phyloP scores from a whole-genome alignment of 768 basidiomycete species.

The Trichaptum fuscoviolaceum region DNA sequence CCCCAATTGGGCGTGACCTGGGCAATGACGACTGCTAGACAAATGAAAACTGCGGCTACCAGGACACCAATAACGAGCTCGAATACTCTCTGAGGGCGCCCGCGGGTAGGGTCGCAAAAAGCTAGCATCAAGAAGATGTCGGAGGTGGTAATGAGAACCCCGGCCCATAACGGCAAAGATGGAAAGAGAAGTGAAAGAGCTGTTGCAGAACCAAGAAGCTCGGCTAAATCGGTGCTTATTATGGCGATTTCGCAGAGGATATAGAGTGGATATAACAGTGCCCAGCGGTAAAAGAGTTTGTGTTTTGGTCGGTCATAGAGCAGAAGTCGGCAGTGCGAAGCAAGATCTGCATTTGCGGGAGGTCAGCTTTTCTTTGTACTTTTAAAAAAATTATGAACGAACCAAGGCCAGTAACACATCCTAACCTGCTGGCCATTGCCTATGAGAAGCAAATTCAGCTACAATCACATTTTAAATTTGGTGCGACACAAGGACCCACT shows the following conservation, averaged over 20 bases:
- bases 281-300: constrained; percentile 31
- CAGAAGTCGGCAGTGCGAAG: constrained; percentile 42
- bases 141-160: constrained; percentile 41
- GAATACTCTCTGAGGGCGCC: constrained; percentile 61
- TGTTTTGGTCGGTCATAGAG: constrained; percentile 39
- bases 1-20: constrained; percentile 68
- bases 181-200: constrained; percentile 51
- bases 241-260: constrained; percentile 44
- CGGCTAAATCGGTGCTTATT: constrained; percentile 53
- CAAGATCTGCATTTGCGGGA: constrained; percentile 30
- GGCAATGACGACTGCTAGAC: constrained; percentile 72
- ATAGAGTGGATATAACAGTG: constrained; percentile 43
- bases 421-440: constrained; percentile 39
- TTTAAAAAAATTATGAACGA: background rate
- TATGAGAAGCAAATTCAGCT: constrained; percentile 6
- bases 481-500: constrained; percentile 8
- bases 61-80: constrained; percentile 58
- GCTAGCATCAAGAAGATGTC: constrained; percentile 40
- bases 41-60: constrained; percentile 70
- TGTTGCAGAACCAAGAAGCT: constrained; percentile 57
- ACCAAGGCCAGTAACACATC: constrained; percentile 27
- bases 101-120: constrained; percentile 63
- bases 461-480: background rate
- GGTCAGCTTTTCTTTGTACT: constrained; percentile 20
- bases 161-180: constrained; percentile 40